Base-by-base conservation (phyloP, 1,284 basidiomycete genomes). In the Anthracocystis setariae region DNA sequence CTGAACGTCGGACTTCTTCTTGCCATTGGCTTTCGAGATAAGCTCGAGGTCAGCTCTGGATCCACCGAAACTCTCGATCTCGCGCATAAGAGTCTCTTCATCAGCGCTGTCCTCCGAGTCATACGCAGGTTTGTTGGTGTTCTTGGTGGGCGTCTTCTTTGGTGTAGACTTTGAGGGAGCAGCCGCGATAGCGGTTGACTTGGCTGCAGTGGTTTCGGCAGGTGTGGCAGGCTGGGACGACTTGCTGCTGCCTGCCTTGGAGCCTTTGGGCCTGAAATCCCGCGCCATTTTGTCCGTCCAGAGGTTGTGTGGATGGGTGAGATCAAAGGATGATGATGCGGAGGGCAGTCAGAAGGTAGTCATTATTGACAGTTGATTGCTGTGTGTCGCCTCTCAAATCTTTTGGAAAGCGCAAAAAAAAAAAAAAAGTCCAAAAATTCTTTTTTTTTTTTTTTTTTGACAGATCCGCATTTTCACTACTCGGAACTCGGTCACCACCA, bases 191-290 rank as follows among this genome's bases (percentile, higher is more conserved):
- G 15, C 27, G 1, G 29, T 18, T 8, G 21, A 23, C 32, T 29
- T 44, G 12, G 48, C 44, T n/a, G 32, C 23, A 24, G 32, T 37
- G 17, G 20, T 0, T 17, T 44, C 62, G 43, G 37, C 32, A 24
- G 48, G 32, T 2, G 48, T 17, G 39, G 49, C 43, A 20, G 32
- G 21, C 15, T 38, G 23, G n/a, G 49, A 42, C 20, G 39, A 38
- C 15, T 17, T 53, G 50, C 42, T 45, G 35, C 24, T 24, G 29
- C 35, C 33, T 27, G 52, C 51, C 46, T 60, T 59, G 23, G 64
- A 58, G 37, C 61, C 65, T 51, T 76, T 76, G 21, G 74, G 71
- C 42, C 76, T 55, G 52, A 76, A 76, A 45, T 78, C 74, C 54
- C 74, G 62, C 35, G 66, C 57, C 76, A 78, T 78, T 25, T 32